Evolutionary conservation across 2,329 filamentous ascomycete species (phyloP), one percentile per base, ranked within the genome.

Genomic region (Colletotrichum scovillei): DNA sequence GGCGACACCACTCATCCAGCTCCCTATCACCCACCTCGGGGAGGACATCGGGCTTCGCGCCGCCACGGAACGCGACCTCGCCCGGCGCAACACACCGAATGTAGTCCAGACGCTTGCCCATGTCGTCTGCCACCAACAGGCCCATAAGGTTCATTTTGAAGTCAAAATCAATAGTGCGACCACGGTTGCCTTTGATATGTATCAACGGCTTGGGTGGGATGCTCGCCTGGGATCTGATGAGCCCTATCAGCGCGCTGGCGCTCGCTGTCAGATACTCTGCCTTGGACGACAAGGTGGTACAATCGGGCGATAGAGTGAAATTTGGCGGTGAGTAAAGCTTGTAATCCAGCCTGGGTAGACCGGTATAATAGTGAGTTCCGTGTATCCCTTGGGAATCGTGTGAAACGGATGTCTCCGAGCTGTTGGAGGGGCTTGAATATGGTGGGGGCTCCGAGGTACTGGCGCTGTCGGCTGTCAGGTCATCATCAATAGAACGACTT

Each of bases 121-220:
- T 78, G 67, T 87, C 83, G 2, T 88, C 85, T 0, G 88, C 84
- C 2, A 90, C 82, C 5, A 91, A 81, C 12, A 90, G 80, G 60
- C 80, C 82, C 86, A 90, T 88, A 22, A 90, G 80, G 77, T 90
- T 90, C 55, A 90, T 80, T 76, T 85, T 86, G 72, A 90, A 79
- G 69, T 86, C 83, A 75, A 91, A 90, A 78, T 90, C 88, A 38
- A 86, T 76, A 74, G 77, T 81, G 70, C 80, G 78, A n/a, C 82
- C 81, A 35, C 85, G 84, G 38, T 80, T 84, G 57, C 88, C 88
- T 3, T 81, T 81, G 65, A 90, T 84, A 66, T 86, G 83, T 26
- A 90, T 83, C 74, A 87, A 83, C 0, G 86, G 88, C 77, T 90
- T 90, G 7, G 89, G 88, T 24, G 88, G 88, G 0, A 90, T 81